Conservation (phyloP, 768 basidiomycete species). For the Boletus sensibilis region DNA sequence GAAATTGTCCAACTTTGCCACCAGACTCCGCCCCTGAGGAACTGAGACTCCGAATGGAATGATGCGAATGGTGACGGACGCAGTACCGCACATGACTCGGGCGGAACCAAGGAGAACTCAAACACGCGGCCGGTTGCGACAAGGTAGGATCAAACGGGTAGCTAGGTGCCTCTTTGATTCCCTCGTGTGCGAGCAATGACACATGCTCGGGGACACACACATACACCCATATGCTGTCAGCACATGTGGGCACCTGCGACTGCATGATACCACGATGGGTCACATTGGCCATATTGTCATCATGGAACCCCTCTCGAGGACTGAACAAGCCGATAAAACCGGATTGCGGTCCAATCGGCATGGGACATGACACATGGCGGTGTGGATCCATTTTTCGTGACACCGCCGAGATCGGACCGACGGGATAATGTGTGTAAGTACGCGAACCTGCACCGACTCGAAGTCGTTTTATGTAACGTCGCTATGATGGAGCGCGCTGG, state of each 20-base stretch:
- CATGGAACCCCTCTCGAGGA: background rate
- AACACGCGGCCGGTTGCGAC: background rate
- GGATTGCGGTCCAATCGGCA: background rate
- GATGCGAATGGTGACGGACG: too few species aligned
- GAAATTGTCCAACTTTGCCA: too few species aligned
- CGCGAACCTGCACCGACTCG: too few species aligned
- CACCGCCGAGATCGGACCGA: background rate
- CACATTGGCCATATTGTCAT: background rate
- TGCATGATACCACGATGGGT: background rate
- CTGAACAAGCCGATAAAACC: background rate
- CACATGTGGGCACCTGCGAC: background rate
- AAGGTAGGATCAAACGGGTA: background rate
- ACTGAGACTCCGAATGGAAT: too few species aligned
- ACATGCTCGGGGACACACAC: background rate
- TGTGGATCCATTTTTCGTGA: background rate
- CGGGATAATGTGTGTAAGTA: background rate
- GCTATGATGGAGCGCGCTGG: background rate
- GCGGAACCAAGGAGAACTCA: too few species aligned
- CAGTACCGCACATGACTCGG: too few species aligned
- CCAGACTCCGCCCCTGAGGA: too few species aligned
- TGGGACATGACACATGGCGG: background rate
- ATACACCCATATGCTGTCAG: background rate
- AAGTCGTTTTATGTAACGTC: too few species aligned
- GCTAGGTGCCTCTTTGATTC: background rate
- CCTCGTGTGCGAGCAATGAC: background rate